Evolutionary conservation across 805 yeast genomes (phyloP), one percentile per base, ranked within the genome.

Genomic region (Lipomyces spencermartinsiae): DNA sequence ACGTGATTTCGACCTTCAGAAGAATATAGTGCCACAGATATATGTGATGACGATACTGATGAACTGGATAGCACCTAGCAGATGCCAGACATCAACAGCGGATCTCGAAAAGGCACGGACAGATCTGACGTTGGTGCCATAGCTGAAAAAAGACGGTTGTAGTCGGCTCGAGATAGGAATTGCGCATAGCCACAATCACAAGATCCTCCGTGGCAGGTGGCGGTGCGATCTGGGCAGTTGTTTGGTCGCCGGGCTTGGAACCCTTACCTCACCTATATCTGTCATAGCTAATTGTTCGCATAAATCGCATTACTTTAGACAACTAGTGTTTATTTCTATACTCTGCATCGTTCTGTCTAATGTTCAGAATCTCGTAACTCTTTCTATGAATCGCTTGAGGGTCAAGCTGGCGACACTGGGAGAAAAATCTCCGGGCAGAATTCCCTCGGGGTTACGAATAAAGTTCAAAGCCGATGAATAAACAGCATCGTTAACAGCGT

Each of bases 81-180:
- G 29, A 1, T 3, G 29, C 29, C 29, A 25, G 29, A 25, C 3
- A 25, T 25, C 29, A 25, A 25, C 29, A 25, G 29, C 2, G 29
- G 29, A 25, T 25, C 29, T 2, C 29, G 29, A 25, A 25, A 25
- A 25, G 29, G 29, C 43, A 9, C 43, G 14, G 43, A 37, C 14
- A 37, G 14, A 10, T 9, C 14, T 37, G 43, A 14, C 3, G 2
- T 37, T 2, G 43, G 43, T 37, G 43, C 43, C 43, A 10, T 4
- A 37, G 2, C 43, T 37, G 43, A 25, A 25, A 25, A 25, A 43
- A 12, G 49, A 0, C 49, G 49, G 49, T 43, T 43, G 49, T 43
- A 43, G 49, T 43, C 49, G 49, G 49, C 49, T 43, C 49, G 49
- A 43, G 49, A 43, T 43, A 43, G 49, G 10, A 43, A 43, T 43